Conservation (phyloP, 139 green algal genomes). For the Chlamydomonas sp. region DNA sequence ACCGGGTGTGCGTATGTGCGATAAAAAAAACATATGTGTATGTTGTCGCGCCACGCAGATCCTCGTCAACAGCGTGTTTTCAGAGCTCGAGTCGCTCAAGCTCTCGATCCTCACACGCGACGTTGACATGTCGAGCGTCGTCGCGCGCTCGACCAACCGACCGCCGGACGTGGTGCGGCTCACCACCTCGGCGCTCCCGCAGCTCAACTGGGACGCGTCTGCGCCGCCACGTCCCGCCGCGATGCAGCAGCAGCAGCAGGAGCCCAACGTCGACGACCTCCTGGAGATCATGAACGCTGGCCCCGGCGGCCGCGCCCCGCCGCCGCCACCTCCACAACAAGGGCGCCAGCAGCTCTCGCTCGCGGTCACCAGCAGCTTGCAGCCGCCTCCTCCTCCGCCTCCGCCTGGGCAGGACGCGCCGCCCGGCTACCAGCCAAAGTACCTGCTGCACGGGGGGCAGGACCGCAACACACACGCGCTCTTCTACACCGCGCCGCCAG, state of each 20-base stretch:
- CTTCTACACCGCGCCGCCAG: constrained; percentile 17
- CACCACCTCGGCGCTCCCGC: constrained; percentile 45
- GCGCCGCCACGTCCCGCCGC: neutral
- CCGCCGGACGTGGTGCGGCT: constrained; percentile 38
- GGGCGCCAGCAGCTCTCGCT: neutral
- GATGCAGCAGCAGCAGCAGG: neutral
- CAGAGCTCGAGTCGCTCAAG: constrained; percentile 65
- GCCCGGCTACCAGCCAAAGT: constrained; percentile 18
- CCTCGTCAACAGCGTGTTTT: constrained; percentile 19
- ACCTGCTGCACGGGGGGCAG: neutral
- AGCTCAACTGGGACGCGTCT: constrained; percentile 48
- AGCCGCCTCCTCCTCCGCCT: neutral
- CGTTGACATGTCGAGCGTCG: constrained; percentile 9
- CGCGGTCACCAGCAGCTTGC: neutral
- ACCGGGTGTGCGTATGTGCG: no score
- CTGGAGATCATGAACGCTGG: constrained; percentile 24
- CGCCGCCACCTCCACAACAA: neutral
- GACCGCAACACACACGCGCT: constrained; percentile 39
- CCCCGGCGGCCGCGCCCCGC: no score
- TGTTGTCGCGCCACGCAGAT: neutral
- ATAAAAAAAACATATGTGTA: neutral
- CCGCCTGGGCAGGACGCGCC: no score
- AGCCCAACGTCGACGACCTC: constrained; percentile 33
- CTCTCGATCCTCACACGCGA: constrained; percentile 26
- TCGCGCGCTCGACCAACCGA: constrained; percentile 31